Base-by-base conservation (phyloP, 1,284 basidiomycete genomes). In the Neonothopanus nambi region DNA sequence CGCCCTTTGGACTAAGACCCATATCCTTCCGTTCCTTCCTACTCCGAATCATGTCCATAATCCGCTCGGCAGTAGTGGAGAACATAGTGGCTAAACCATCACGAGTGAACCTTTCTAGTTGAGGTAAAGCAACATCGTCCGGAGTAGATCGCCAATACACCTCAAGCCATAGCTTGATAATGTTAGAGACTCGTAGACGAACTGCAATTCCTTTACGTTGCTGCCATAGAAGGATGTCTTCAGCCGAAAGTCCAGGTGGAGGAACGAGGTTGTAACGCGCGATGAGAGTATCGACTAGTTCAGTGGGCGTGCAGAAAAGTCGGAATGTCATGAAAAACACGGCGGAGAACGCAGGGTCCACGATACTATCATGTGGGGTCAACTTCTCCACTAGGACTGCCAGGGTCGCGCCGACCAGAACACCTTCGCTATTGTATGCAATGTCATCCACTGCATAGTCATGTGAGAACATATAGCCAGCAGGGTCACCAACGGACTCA, bases 241-340 rank as follows among this genome's bases (percentile, higher is more conserved):
- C 82, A 41, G 80, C 76, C 18, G 80, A 73, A 41, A 87, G 67
- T n/a, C 75, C 72, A 3, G 67, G 60, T 0, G 88, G 85, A 9
- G 87, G 84, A 46, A 76, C 66, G 49, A 95, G 75, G 64, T 95
- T 89, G 71, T 92, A 99, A 13, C 96, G 87, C 35, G 78, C 71
- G 54, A 95, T 86, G 52, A 98, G 74, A 0, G 86, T 79, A 9
- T 89, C 82, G 1, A 91, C 80, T 26, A 99, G 81, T 54, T 91
- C 87, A 6, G 71, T 55, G 0, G 96, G 91, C 0, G 87, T 84
- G 1, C 90, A 85, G 71, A 98, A 98, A 58, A 98, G 73, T n/a
- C 96, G 84, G 79, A 99, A 99, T 1, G 95, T 97, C 65, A 95
- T 77, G 78, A 95, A 96, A 76, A 99, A 98, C 15, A 95, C 89